Evolutionary conservation across 768 basidiomycete species (phyloP).

Genomic region (Mycena polygramma): DNA sequence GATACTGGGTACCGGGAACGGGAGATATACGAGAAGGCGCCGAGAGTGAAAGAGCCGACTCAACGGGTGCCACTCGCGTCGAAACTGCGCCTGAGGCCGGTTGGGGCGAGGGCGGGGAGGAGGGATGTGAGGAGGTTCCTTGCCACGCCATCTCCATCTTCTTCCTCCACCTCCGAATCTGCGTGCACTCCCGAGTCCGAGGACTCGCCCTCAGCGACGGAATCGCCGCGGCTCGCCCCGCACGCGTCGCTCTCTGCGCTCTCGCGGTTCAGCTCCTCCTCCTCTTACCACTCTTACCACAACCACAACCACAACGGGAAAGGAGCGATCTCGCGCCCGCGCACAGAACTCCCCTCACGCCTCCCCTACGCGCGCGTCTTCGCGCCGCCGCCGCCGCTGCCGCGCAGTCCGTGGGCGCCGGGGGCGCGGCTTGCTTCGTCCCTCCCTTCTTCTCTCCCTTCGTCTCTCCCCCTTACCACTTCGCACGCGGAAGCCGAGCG

Average conservation of each 20-base stretch:
- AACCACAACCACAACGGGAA: too few relatives aligned
- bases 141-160: not conserved
- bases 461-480: too few relatives aligned
- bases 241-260: slow-evolving; percentile 26
- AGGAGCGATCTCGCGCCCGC: not conserved
- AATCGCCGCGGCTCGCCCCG: slow-evolving; percentile 22
- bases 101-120: slow-evolving; percentile 7
- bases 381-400: slow-evolving; percentile 22
- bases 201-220: too few relatives aligned
- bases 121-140: slow-evolving; percentile 23
- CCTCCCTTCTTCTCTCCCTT: too few relatives aligned
- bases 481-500: too few relatives aligned
- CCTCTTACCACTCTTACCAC: too few relatives aligned
- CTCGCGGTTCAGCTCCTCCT: too few relatives aligned
- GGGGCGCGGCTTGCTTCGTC: not conserved
- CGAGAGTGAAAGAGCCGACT: not conserved
- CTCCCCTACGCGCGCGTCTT: slow-evolving; percentile 30
- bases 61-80: slow-evolving; percentile 14
- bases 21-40: not conserved
- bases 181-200: too few relatives aligned
- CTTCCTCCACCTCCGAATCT: not conserved
- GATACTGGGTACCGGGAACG: not conserved
- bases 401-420: slow-evolving; percentile 30
- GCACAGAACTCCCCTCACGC: slow-evolving; percentile 21
- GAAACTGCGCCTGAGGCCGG: slow-evolving; percentile 4